Percentiles rank a stretch among this genome's conserved stretches.
phyloP scores from a whole-genome alignment of 2,329 filamentous ascomycete genomes.

The Lecanoromycetidae sp. region DNA sequence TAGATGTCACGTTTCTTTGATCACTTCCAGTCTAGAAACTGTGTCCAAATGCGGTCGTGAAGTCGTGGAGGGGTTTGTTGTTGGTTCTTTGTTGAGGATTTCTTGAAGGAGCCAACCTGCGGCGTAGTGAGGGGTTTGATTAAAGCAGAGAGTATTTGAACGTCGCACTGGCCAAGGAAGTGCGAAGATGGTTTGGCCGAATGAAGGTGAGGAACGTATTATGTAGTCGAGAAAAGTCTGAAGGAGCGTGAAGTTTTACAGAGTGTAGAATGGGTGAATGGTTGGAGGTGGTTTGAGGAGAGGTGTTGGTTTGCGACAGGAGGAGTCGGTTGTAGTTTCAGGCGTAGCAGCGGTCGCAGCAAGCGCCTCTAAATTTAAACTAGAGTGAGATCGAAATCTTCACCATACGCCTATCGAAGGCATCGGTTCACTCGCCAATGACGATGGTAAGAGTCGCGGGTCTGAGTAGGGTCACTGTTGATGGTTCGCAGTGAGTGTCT shows the following conservation, averaged over 20 bases:
- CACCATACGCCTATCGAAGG: not conserved
- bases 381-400: not conserved
- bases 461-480: too few species aligned
- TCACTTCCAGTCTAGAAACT: too few species aligned
- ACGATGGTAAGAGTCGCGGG: not conserved
- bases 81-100: slow-evolving; percentile 7
- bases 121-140: slow-evolving; percentile 3
- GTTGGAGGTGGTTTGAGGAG: slow-evolving; percentile 4
- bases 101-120: slow-evolving; percentile 3
- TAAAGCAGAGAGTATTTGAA: not conserved
- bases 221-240: not conserved
- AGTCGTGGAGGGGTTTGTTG: not conserved
- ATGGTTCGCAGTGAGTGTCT: too few species aligned
- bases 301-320: slow-evolving; percentile 6
- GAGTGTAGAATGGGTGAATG: not conserved
- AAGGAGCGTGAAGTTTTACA: slow-evolving; percentile 11
- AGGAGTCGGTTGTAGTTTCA: slow-evolving; percentile 11
- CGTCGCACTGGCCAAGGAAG: slow-evolving; percentile 16
- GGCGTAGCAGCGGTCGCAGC: slow-evolving; percentile 7
- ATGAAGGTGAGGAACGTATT: not conserved
- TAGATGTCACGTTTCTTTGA: too few species aligned
- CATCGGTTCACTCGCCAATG: not conserved
- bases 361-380: slow-evolving; percentile 13
- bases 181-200: slow-evolving; percentile 13
- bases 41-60: not conserved